Conservation (phyloP, 345 rosid species). For the Mercurialis annua region DNA sequence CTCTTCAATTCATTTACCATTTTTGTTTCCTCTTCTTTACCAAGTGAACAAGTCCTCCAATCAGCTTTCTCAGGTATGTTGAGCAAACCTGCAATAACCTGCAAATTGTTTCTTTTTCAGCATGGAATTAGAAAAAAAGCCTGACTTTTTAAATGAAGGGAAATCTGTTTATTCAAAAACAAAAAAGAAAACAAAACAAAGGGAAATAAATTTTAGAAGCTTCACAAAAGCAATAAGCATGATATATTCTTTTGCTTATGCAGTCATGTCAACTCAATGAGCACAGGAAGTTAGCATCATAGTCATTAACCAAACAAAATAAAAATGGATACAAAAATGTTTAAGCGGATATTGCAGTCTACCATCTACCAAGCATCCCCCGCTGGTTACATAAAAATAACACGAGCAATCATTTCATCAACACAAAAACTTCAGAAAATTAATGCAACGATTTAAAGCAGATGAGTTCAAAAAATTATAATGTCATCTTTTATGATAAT, state of each 20-base stretch:
- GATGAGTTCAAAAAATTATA: not conserved
- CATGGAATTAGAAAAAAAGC: too few species aligned
- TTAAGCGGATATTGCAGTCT: not conserved
- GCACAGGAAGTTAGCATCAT: not conserved
- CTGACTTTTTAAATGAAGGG: too few species aligned
- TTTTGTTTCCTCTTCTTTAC: slow-evolving; percentile 69
- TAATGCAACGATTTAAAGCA: not conserved
- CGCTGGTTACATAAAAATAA: too few species aligned
- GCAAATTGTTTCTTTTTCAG: slow-evolving; percentile 31
- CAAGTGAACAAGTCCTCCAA: slow-evolving; percentile 68
- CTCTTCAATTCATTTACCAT: slow-evolving; percentile 63
- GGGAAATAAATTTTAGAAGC: not conserved
- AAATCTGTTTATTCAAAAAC: too few species aligned
- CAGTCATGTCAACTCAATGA: not conserved
- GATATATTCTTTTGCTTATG: not conserved
- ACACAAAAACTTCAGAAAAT: not conserved
- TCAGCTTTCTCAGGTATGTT: slow-evolving; percentile 80
- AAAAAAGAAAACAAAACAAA: not conserved
- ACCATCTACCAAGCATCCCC: not conserved
- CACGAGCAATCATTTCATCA: too few species aligned
- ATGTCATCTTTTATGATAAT: not conserved
- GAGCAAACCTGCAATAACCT: slow-evolving; percentile 87
- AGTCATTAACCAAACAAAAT: not conserved
- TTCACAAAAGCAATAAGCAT: not conserved
- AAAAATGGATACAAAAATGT: not conserved